Evolutionary conservation across 228 moss, liverwort and hornwort species (phyloP), one percentile per base, ranked within the genome.

Genomic region (Sphagnum fallax): DNA sequence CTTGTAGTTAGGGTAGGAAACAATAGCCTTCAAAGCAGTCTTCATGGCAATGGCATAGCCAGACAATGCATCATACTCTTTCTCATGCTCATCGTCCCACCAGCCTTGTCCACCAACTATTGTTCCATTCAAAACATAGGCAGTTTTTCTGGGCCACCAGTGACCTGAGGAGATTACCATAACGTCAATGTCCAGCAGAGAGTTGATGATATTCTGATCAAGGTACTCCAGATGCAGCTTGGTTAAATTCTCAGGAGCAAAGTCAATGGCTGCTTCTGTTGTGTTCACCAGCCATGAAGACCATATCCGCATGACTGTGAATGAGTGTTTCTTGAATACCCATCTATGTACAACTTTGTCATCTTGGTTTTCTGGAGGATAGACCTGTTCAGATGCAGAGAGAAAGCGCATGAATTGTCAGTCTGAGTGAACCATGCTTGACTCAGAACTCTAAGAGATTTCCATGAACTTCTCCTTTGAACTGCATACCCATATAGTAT

Each of bases 271-370:
- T 18, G 82, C 92, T 0, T 57, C 71, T n/a, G 80, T 74, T 60
- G 59, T 72, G 18, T 79, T 76, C 61, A 92, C 94, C n/a, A 98
- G 84, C 91, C 94, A 98, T 3, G 91, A 84, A 15, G 98, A 94
- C 98, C 98, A 94, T 5, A 98, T 70, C 48, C 94, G 83, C 4
- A 92, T 69, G 18, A 88, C 52, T 4, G 71, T 81, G 70, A 98
- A 82, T 6, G 82, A 7, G 76, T 92, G 73, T 0, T 79, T 69
- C 47, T 55, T 74, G 64, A 94, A 98, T 61, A 74, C 65, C 92
- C 92, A 98, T 50, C 81, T 69, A 13, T 87, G 87, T 10, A 84
- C 62, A 6, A 61, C 64, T 67, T 69, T 84, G 75, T 76, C 84
- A 0, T 94, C 90, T 18, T 63, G 74, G 10, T 70, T 8, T 13